These are phyloP conservation scores for Suhomyces anneliseae DNA, from an alignment of 1,139 yeast species.

Conservation along the genomic window DNA sequence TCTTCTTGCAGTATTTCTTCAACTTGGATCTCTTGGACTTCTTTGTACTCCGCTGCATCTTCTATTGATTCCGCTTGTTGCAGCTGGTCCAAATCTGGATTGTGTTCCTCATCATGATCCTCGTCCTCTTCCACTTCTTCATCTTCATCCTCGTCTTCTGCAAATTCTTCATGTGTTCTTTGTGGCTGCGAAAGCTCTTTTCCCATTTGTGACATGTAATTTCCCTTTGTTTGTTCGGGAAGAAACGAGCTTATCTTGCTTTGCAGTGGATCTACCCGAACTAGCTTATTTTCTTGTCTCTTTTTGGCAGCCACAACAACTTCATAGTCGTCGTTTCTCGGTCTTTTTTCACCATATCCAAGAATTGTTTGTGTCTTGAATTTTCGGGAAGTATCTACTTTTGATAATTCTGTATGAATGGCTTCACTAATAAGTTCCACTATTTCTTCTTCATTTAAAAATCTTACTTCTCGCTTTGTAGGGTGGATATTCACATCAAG, in stretches of 20 bases:
- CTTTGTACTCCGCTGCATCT: not conserved
- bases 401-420: constrained; percentile 52
- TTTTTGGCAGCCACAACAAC: constrained; percentile 23
- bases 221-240: constrained; percentile 11
- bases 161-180: constrained; percentile 4
- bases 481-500: constrained; percentile 96
- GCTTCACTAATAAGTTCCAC: constrained; percentile 55
- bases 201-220: constrained; percentile 1
- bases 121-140: constrained; percentile 1
- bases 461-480: constrained; percentile 88
- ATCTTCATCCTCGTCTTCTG: constrained; percentile 7
- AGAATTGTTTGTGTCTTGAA: constrained; percentile 65
- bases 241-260: constrained; percentile 52
- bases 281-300: constrained; percentile 63
- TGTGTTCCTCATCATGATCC: not conserved
- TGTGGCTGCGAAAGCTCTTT: constrained; percentile 1
- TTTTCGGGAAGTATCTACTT: constrained; percentile 67
- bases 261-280: constrained; percentile 75
- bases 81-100: no score
- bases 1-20: not conserved
- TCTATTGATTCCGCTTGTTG: not conserved
- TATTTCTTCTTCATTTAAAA: constrained; percentile 84
- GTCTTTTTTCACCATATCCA: constrained; percentile 16
- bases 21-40: not conserved
- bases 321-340: constrained; percentile 3